Conservation (phyloP, 768 basidiomycete genomes). For the Chlorophyllum brunneum region DNA sequence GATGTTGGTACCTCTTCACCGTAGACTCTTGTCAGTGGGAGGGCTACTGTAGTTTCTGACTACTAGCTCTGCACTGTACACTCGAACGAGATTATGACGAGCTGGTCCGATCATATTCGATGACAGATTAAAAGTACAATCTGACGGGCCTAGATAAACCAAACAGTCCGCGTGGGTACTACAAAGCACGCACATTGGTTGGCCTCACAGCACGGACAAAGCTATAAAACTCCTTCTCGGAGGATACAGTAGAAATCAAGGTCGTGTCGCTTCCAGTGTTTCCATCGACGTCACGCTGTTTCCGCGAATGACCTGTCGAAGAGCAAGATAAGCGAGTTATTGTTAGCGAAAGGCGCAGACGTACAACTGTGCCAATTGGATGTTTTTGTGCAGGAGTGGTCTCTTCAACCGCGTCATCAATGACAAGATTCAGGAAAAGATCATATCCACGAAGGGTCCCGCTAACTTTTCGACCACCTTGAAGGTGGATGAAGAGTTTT, state of each 20-base stretch:
- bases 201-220: neutral
- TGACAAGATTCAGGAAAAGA: constrained; percentile 96
- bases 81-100: neutral
- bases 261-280: constrained; percentile 61
- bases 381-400: constrained; percentile 84
- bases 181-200: constrained; percentile 7
- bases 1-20: too few species aligned
- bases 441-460: constrained; percentile 95
- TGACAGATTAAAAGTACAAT: constrained; percentile 8
- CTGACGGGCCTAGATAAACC: neutral
- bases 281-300: constrained; percentile 98
- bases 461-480: constrained; percentile 94
- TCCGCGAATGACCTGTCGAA: constrained; percentile 83
- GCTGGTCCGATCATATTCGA: neutral
- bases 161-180: too few species aligned
- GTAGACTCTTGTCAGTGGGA: neutral
- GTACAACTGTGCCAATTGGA: constrained; percentile 87
- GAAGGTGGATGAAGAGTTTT: constrained; percentile 89
- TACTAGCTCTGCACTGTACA: neutral
- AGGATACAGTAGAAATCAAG: constrained; percentile 12
- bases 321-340: constrained; percentile 10
- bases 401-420: constrained; percentile 95
- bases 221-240: neutral
- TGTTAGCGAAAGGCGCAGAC: constrained; percentile 27
- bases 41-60: neutral